phyloP scores from a whole-genome alignment of 192 early-diverging fungal genomes.

The Podila epicladia region DNA sequence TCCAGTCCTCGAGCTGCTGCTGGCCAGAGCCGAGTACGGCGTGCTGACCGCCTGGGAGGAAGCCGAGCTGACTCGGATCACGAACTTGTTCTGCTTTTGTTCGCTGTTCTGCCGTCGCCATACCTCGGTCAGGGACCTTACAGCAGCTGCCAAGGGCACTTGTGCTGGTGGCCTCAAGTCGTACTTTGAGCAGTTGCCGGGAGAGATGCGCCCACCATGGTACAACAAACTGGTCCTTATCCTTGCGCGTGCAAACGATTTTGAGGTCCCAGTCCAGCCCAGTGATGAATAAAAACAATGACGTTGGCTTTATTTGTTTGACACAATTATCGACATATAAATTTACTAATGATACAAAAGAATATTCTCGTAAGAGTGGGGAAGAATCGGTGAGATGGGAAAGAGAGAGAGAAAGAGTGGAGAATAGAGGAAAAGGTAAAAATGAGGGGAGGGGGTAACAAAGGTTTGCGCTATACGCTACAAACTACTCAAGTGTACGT shows the following conservation, averaged over 20 bases:
- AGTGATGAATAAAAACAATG: background rate
- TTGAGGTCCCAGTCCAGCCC: background rate
- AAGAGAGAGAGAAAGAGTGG: too few species aligned
- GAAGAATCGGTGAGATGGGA: too few species aligned
- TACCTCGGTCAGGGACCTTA: background rate
- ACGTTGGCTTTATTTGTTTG: too few species aligned
- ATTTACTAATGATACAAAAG: too few species aligned
- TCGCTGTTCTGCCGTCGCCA: conserved; percentile 11
- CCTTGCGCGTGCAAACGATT: background rate
- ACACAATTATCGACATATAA: too few species aligned
- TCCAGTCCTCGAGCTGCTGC: conserved; percentile 11
- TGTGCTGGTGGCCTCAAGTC: background rate
- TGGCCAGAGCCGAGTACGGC: conserved; percentile 35
- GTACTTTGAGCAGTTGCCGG: conserved; percentile 19
- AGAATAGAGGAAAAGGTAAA: too few species aligned
- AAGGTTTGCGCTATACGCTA: too few species aligned
- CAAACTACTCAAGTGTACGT: too few species aligned
- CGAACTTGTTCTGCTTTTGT: conserved; percentile 24
- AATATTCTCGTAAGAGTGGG: too few species aligned
- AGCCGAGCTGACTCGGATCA: conserved; percentile 14
- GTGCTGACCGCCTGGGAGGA: conserved; percentile 19
- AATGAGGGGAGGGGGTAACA: too few species aligned
- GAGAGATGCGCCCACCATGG: conserved; percentile 11
- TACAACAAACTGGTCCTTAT: conserved; percentile 20
- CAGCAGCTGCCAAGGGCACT: background rate